These are phyloP conservation scores for Solanum pinnatisectum DNA, from an alignment of 257 asterid genomes.

Conservation along the genomic window DNA sequence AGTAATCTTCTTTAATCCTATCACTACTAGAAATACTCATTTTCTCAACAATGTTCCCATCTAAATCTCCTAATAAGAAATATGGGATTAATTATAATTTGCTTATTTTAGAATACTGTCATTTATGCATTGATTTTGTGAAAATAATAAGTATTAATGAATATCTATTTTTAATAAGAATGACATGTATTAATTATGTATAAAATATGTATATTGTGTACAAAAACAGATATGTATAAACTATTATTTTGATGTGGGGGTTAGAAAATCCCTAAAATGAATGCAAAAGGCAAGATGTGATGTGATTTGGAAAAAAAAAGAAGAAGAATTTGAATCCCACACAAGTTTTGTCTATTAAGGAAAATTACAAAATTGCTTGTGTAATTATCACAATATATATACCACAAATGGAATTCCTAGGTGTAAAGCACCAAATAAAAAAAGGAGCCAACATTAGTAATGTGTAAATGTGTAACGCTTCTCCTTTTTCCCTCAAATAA, in stretches of 20 bases:
- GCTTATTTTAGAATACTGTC: background rate
- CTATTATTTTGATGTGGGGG: background rate
- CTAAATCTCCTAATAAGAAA: background rate
- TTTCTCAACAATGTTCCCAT: background rate
- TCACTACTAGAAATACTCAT: background rate
- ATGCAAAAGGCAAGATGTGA: background rate
- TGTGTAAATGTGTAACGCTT: background rate
- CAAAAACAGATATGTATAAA: background rate
- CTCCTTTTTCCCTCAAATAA: background rate
- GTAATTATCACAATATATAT: background rate
- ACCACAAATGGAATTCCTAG: background rate
- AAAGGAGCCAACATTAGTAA: background rate
- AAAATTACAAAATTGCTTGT: background rate
- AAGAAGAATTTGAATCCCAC: background rate
- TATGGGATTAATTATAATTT: background rate
- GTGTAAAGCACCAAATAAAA: background rate
- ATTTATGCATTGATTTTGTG: background rate
- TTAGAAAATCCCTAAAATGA: background rate
- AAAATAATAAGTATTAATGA: too few relatives aligned
- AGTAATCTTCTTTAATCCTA: background rate
- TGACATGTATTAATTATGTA: background rate
- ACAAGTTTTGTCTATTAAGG: background rate
- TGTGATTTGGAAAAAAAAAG: background rate
- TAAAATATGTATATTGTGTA: background rate
- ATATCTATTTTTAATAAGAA: too few relatives aligned